phyloP scores from a whole-genome alignment of 352 stramenopile genomes.

The Pseudoperonospora humuli region DNA sequence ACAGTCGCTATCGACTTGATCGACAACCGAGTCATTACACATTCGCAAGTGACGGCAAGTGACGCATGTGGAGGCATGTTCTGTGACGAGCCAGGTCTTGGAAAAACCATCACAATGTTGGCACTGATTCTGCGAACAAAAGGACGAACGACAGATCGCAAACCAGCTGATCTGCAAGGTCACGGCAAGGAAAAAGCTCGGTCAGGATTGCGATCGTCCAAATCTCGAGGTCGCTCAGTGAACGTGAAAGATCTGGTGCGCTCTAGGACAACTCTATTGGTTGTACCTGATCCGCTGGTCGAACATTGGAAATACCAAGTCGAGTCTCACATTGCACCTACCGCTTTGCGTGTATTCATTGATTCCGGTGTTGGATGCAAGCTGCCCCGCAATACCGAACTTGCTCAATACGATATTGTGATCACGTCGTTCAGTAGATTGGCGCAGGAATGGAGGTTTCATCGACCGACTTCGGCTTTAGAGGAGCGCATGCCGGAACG shows the following conservation, averaged over 20 bases:
- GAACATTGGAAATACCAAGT: constrained; percentile 80
- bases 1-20: constrained; percentile 45
- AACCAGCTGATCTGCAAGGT: constrained; percentile 2
- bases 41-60: constrained; percentile 14
- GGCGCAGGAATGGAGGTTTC: constrained; percentile 53
- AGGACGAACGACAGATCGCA: constrained; percentile 34
- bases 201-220: constrained; percentile 33
- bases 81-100: constrained; percentile 75
- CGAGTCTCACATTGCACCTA: constrained; percentile 33
- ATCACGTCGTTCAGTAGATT: constrained; percentile 67
- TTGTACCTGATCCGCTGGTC: constrained; percentile 65
- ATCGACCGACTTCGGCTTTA: constrained; percentile 46
- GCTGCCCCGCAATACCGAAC: constrained; percentile 32
- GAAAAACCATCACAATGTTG: constrained; percentile 84
- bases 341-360: constrained; percentile 37
- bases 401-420: constrained; percentile 62
- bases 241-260: constrained; percentile 32
- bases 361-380: constrained; percentile 28
- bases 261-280: constrained; percentile 52
- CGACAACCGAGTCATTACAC: constrained; percentile 32
- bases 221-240: constrained; percentile 36
- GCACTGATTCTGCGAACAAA: constrained; percentile 74
- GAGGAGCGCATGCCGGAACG: constrained; percentile 58
- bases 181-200: constrained; percentile 6
- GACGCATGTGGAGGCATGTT: constrained; percentile 72